Percentiles rank a stretch among this genome's conserved stretches.
Conservation (phyloP, 2,329 filamentous ascomycete genomes). For the Coniochaeta pulveracea region DNA sequence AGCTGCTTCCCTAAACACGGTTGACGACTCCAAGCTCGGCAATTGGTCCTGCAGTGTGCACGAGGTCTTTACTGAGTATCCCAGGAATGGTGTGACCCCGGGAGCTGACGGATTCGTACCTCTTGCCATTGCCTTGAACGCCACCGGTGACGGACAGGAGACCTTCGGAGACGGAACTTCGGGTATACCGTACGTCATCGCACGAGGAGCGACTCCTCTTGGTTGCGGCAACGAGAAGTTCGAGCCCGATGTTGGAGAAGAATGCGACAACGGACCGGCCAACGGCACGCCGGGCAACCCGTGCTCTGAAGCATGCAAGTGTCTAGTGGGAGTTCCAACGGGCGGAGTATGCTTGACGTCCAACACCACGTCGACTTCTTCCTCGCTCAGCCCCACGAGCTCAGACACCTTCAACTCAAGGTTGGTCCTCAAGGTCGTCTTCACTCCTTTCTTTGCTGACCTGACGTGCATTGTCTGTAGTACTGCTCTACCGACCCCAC, state of each 20-base stretch:
- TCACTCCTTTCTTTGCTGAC: too few species aligned
- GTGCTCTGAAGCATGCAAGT: slow-evolving; percentile 27
- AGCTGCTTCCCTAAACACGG: slow-evolving; percentile 18
- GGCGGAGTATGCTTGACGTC: slow-evolving; percentile 14
- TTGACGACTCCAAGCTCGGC: slow-evolving; percentile 24
- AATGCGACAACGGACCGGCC: slow-evolving; percentile 24
- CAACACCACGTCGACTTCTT: slow-evolving; percentile 7
- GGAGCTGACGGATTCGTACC: slow-evolving; percentile 21
- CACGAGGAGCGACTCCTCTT: slow-evolving; percentile 25
- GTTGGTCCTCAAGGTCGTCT: too few species aligned
- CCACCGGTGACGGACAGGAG: slow-evolving; percentile 19
- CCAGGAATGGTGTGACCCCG: slow-evolving; percentile 15
- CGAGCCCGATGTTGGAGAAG: slow-evolving; percentile 21
- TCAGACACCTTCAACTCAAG: slow-evolving; percentile 8
- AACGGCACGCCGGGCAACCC: slow-evolving; percentile 21
- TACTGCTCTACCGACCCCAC: neutral
- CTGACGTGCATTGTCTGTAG: neutral
- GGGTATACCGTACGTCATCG: slow-evolving; percentile 29
- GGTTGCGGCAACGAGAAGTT: slow-evolving; percentile 27
- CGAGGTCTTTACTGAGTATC: slow-evolving; percentile 26
- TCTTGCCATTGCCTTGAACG: slow-evolving; percentile 25
- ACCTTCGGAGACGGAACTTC: slow-evolving; percentile 22
- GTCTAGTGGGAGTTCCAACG: slow-evolving; percentile 16
- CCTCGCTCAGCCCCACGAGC: slow-evolving; percentile 7
- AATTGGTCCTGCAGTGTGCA: slow-evolving; percentile 30